Conservation (phyloP, 257 asterid species). For the Ilex asprella region DNA sequence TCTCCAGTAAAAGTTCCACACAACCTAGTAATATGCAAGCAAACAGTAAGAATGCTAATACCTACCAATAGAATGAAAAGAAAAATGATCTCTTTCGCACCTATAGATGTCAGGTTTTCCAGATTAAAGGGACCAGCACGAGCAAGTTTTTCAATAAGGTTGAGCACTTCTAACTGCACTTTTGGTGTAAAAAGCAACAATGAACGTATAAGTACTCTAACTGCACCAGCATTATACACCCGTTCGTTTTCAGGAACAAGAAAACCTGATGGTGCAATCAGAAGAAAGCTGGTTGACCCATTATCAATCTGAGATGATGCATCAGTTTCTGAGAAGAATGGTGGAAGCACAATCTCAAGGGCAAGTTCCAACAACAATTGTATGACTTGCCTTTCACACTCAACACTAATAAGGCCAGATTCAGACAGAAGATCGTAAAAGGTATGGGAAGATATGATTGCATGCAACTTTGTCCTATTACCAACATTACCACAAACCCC, state of each 20-base stretch:
- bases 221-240: constrained; percentile 86
- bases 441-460: constrained; percentile 65
- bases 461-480: constrained; percentile 72
- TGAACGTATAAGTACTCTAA: constrained; percentile 79
- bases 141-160: constrained; percentile 79
- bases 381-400: constrained; percentile 86
- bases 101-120: constrained; percentile 94
- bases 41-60: constrained; percentile 12
- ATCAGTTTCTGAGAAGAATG: constrained; percentile 58
- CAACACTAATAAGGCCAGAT: constrained; percentile 82
- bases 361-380: constrained; percentile 90
- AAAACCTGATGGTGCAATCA: constrained; percentile 62
- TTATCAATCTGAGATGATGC: constrained; percentile 35
- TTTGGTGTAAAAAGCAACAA: constrained; percentile 82
- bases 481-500: constrained; percentile 80
- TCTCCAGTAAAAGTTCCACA: constrained; percentile 94
- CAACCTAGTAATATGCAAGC: constrained; percentile 54
- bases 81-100: constrained; percentile 38
- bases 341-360: constrained; percentile 84
- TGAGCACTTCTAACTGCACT: constrained; percentile 87
- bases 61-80: constrained; percentile 10
- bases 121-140: constrained; percentile 78
- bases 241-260: constrained; percentile 65
- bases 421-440: constrained; percentile 85
- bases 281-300: constrained; percentile 53